Base-by-base conservation (phyloP, 768 basidiomycete genomes). In the Auricularia sp. region DNA sequence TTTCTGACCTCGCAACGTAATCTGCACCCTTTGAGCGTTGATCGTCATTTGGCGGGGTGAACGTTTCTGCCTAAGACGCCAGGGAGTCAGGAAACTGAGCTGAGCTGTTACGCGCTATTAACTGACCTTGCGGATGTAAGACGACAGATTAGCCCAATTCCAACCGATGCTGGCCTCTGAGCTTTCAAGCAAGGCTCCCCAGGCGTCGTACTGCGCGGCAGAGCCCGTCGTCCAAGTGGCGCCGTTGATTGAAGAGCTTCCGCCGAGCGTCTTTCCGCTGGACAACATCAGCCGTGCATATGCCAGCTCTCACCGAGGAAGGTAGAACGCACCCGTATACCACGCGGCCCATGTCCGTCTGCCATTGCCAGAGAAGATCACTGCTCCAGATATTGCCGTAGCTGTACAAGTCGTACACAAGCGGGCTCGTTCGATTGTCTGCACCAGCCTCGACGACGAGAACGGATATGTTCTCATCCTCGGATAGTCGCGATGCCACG, bases 371-470 rank as follows among this genome's bases (percentile, higher is more conserved):
- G 70, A 80, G 79, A 54, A 84, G 70, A 3, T 76, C 73, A 13
- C 76, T 74, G 3, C 74, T 75, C 66, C 81, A 78, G n/a, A 79
- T 78, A 35, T 74, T 69, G 5, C 76, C 72, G 67, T 80, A 83
- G 36, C 73, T 68, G 66, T 82, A 79, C 21, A 82, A 75, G 65
- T 83, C 80, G 63, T 78, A 81, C 1, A 83, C 77, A 8, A 74
- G 70, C 1, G 78, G 72, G 67, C 82, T 77, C 3, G 73, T 72
- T 29, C 81, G 75, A 66, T 82, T 72, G 67, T 83, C 82, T 5
- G 71, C 75, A 0, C 84, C 83, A 2, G 79, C 83, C 70, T 85
- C 84, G 54, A 85, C 75, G 65, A 83, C 71, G 3, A 83, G 75
- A 0, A 85, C 77, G 8, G 77, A 76, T 45, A 78, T 71, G 56